phyloP scores from a whole-genome alignment of 352 stramenopile species.

The Phytophthora citricola region DNA sequence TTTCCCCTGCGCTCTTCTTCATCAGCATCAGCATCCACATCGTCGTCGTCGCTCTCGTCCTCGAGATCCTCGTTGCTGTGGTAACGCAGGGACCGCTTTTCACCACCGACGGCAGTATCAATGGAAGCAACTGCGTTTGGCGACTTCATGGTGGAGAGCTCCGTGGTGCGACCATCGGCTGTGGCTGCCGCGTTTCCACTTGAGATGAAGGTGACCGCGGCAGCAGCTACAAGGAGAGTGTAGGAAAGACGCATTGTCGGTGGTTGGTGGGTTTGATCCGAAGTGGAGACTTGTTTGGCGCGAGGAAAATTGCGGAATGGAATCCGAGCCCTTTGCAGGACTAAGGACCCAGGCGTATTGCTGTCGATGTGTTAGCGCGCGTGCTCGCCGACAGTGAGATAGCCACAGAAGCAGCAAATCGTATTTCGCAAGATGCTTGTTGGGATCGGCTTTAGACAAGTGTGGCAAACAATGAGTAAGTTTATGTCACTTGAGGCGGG shows the following conservation, averaged over 20 bases:
- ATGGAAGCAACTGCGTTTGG: neutral
- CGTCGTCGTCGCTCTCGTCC: neutral
- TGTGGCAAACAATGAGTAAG: too few species aligned
- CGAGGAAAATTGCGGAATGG: neutral
- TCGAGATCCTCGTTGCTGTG: neutral
- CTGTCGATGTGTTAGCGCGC: too few species aligned
- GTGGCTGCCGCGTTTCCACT: neutral
- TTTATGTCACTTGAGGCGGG: too few species aligned
- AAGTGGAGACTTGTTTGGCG: slow-evolving; percentile 1
- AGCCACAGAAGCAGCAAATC: too few species aligned
- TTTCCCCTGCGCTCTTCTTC: neutral
- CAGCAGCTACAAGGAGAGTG: neutral
- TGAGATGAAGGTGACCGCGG: neutral
- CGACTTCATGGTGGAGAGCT: neutral
- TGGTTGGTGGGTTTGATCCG: neutral
- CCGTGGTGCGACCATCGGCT: neutral
- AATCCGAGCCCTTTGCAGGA: too few species aligned
- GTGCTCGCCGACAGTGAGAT: too few species aligned
- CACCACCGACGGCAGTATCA: neutral
- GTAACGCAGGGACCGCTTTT: neutral
- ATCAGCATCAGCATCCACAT: neutral
- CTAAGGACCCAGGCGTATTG: too few species aligned
- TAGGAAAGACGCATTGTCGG: neutral
- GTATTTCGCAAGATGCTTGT: too few species aligned
- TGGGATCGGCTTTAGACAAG: too few species aligned